Percentiles rank a stretch among this genome's conserved stretches.
Evolutionary conservation across 140 eudicot genomes (phyloP).

Genomic region (Artemisia princeps): DNA sequence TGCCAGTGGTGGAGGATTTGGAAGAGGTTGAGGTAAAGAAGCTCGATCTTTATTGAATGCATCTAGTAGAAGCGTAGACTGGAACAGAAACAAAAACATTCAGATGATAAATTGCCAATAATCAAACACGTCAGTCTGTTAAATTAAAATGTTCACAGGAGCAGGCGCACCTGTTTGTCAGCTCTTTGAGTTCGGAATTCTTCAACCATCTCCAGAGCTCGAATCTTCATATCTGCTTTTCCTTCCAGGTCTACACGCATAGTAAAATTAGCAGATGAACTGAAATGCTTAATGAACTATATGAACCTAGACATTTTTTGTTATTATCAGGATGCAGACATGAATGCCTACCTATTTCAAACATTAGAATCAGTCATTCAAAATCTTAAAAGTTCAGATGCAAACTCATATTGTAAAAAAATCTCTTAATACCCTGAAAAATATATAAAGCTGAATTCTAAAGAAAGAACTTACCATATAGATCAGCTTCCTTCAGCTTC

Average conservation of each 20-base stretch:
- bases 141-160: neutral
- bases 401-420: neutral
- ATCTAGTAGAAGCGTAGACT: slow-evolving; percentile 86
- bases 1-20: slow-evolving; percentile 65
- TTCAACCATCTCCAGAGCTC: slow-evolving; percentile 69
- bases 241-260: slow-evolving; percentile 68
- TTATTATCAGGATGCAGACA: no score
- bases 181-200: slow-evolving; percentile 84
- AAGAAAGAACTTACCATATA: slow-evolving; percentile 38
- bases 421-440: neutral
- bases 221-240: slow-evolving; percentile 81
- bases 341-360: no score
- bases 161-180: slow-evolving; percentile 66
- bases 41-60: slow-evolving; percentile 98
- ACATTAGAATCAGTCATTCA: neutral
- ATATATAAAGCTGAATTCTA: neutral
- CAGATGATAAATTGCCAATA: neutral
- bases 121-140: neutral
- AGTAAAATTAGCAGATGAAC: neutral
- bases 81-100: slow-evolving; percentile 23
- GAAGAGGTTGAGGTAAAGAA: slow-evolving; percentile 84
- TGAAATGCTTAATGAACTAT: neutral
- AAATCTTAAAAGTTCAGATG: neutral
- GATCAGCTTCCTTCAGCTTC: slow-evolving; percentile 84
- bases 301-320: no score